Evolutionary conservation across 306 rosid species (phyloP).

Genomic region (Quercus berberidifolia): DNA sequence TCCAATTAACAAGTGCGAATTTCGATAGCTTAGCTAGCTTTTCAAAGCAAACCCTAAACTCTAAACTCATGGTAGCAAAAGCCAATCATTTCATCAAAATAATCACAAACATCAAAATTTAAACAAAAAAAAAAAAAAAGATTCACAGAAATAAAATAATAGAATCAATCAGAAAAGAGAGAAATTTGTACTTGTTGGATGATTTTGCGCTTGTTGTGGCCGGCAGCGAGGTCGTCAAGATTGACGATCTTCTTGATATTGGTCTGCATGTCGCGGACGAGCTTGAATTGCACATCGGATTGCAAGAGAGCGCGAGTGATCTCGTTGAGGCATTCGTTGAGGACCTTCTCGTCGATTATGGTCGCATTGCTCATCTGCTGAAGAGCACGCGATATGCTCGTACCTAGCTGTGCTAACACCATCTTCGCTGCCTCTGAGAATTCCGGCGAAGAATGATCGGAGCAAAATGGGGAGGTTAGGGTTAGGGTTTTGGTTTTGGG

Average conservation of each 20-base stretch:
- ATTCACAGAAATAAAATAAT: neutral
- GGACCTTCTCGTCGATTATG: conserved; percentile 78
- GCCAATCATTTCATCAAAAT: neutral
- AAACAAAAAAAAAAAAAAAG: too few relatives aligned
- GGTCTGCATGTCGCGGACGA: conserved; percentile 80
- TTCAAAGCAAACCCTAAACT: neutral
- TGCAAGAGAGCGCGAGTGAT: conserved; percentile 90
- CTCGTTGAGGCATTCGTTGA: conserved; percentile 79
- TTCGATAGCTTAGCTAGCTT: neutral
- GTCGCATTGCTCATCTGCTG: conserved; percentile 94
- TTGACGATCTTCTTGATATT: conserved; percentile 83
- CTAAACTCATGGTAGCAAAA: neutral
- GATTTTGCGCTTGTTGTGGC: conserved; percentile 82
- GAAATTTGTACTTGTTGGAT: conserved; percentile 71
- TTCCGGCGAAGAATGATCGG: too few relatives aligned
- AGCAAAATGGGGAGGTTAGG: too few relatives aligned
- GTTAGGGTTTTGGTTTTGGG: too few relatives aligned
- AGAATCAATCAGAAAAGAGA: conserved; percentile 1
- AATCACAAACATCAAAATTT: neutral
- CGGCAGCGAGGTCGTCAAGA: conserved; percentile 78
- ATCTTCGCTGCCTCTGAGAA: conserved; percentile 29
- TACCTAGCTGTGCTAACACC: conserved; percentile 82
- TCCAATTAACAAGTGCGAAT: neutral
- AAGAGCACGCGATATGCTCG: conserved; percentile 91
- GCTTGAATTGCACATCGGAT: conserved; percentile 87